Conservation (phyloP, 148 eudicot genomes). For the Linanthus parryae region DNA sequence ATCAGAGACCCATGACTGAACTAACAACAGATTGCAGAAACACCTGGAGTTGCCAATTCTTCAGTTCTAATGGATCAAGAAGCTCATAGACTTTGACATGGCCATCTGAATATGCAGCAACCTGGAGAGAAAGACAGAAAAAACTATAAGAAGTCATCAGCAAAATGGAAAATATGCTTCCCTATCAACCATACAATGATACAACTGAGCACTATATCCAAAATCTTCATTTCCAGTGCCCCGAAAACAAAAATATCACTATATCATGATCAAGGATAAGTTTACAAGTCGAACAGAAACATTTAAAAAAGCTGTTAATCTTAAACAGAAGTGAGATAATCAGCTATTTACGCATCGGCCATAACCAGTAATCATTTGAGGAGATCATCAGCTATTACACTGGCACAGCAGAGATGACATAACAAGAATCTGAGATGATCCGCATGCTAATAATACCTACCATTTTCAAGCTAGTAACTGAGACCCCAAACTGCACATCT, state of each 20-base stretch:
- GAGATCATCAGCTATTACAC: too few species aligned
- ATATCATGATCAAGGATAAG: not conserved
- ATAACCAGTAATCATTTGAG: too few species aligned
- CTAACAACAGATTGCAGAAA: too few species aligned
- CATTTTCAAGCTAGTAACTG: slow-evolving; percentile 60
- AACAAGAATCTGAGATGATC: slow-evolving; percentile 2
- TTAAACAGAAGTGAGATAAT: too few species aligned
- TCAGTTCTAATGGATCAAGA: slow-evolving; percentile 65
- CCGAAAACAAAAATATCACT: not conserved
- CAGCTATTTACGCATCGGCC: not conserved
- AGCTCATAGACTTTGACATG: slow-evolving; percentile 75
- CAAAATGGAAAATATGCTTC: not conserved
- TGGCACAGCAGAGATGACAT: too few species aligned
- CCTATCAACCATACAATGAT: not conserved
- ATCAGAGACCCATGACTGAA: too few species aligned
- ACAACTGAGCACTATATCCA: not conserved
- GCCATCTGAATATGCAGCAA: slow-evolving; percentile 85
- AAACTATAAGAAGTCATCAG: slow-evolving; percentile 1
- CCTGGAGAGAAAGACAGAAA: slow-evolving; percentile 29
- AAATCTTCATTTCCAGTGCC: too few species aligned
- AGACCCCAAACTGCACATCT: slow-evolving; percentile 72
- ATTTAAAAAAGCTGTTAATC: too few species aligned
- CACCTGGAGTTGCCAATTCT: slow-evolving; percentile 97
- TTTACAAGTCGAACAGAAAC: too few species aligned
- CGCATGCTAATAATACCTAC: slow-evolving; percentile 29